Base-by-base conservation (phyloP, 805 yeast genomes). In the Helenozyma baotianmanensis region DNA sequence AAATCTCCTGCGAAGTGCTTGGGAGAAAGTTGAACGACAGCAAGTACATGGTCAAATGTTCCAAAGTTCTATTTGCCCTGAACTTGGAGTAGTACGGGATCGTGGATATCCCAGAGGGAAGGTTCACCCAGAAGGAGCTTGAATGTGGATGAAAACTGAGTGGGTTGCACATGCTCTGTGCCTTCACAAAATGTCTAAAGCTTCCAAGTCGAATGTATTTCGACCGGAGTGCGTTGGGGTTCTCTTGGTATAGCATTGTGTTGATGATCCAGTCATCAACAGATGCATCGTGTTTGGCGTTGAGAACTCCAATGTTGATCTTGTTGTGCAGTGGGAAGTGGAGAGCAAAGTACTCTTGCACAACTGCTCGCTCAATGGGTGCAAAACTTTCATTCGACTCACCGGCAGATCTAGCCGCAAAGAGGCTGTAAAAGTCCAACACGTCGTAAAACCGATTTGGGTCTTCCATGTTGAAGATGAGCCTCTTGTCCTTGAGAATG, bases 31-130 rank as follows among this genome's bases (percentile, higher is more conserved):
- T 38, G 13, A 65, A 54, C 9, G 43, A 30, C 17, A 40, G 37
- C 10, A 82, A 48, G 22, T 78, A 58, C 6, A 69, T 42, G 42
- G 80, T 80, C 22, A 80, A 41, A 22, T 62, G 56, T 23, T 68
- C 64, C 14, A 77, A 51, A 22, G 74, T 54, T 21, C 71, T 61
- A 42, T 77, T 77, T 22, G 73, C 43, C 29, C 68, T 63, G 26
- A 66, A 48, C 42, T 77, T 78, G 40, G 65, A 67, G 42, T 58
- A 64, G 12, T 48, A 43, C 3, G 66, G 61, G 4, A 39, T 32
- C 2, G 51, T 47, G 3, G 56, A 25, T 10, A 42, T 51, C 5
- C 52, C 54, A 2, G 52, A 12, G 2, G 61, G 65, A 13, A 51
- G 50, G 30, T 50, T 47, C 15, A 34, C 28, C 57, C 54, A 47